Percentiles rank a stretch among this genome's conserved stretches.
phyloP scores from a whole-genome alignment of 768 basidiomycete species.

The Amylocystis lapponica region DNA sequence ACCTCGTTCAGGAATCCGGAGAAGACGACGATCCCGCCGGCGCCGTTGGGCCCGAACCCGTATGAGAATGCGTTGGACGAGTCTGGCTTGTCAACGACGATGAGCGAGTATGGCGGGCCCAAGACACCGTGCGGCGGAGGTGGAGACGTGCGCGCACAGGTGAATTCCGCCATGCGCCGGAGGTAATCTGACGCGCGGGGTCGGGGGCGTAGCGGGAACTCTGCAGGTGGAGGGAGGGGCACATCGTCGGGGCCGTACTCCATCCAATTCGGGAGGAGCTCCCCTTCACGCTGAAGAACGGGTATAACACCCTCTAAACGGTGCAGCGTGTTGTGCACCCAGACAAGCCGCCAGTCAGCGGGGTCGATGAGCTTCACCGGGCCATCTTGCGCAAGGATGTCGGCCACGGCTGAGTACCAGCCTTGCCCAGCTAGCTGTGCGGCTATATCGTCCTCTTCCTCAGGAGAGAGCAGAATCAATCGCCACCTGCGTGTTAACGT shows the following conservation, averaged over 20 bases:
- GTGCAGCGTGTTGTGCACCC: slow-evolving; percentile 79
- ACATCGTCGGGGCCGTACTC: slow-evolving; percentile 41
- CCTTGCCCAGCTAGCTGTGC: slow-evolving; percentile 73
- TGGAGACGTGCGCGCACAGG: slow-evolving; percentile 38
- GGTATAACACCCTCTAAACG: slow-evolving; percentile 73
- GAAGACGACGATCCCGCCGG: slow-evolving; percentile 91
- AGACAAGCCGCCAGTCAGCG: slow-evolving; percentile 84
- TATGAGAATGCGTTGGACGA: slow-evolving; percentile 91
- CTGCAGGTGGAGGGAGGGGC: slow-evolving; percentile 76
- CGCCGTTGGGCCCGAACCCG: slow-evolving; percentile 89
- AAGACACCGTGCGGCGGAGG: slow-evolving; percentile 52
- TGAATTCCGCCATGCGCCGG: slow-evolving; percentile 46
- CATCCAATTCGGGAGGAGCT: slow-evolving; percentile 52
- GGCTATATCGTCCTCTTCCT: slow-evolving; percentile 90
- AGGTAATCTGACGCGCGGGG: slow-evolving; percentile 73
- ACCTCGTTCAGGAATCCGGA: slow-evolving; percentile 91
- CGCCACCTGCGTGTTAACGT: slow-evolving; percentile 53
- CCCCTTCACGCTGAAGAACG: slow-evolving; percentile 52
- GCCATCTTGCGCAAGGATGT: slow-evolving; percentile 66
- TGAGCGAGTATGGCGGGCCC: slow-evolving; percentile 85
- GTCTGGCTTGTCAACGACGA: slow-evolving; percentile 84
- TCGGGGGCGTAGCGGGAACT: slow-evolving; percentile 78
- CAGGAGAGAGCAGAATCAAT: slow-evolving; percentile 82
- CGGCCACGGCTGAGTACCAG: slow-evolving; percentile 80
- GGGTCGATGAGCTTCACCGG: slow-evolving; percentile 57